Conservation (phyloP, 805 yeast genomes). For the Cyberlindnera maclurae region DNA sequence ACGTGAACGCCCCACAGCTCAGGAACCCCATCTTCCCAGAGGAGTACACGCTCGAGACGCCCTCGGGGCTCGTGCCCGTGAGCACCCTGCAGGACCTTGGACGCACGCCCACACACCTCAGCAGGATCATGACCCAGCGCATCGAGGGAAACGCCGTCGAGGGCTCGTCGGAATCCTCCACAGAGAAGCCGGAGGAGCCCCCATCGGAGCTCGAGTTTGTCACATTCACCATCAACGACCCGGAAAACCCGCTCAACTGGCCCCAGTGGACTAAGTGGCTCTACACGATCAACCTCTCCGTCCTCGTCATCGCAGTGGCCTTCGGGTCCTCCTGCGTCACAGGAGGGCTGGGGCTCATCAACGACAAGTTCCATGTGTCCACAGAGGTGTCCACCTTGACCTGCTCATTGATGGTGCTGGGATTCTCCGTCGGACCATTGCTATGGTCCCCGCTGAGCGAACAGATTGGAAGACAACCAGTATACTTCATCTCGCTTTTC, state of each 20-base stretch:
- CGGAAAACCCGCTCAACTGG: slow-evolving; percentile 92
- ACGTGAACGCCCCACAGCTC: slow-evolving; percentile 49
- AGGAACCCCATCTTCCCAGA: slow-evolving; percentile 81
- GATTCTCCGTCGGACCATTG: slow-evolving; percentile 82
- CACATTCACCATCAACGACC: slow-evolving; percentile 72
- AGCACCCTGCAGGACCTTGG: slow-evolving; percentile 64
- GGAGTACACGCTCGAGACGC: slow-evolving; percentile 83
- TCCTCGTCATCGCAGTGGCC: slow-evolving; percentile 81
- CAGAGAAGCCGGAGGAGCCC: slow-evolving; percentile 24
- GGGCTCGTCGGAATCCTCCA: slow-evolving; percentile 3
- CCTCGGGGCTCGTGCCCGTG: slow-evolving; percentile 82
- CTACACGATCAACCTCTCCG: slow-evolving; percentile 62
- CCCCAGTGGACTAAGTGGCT: slow-evolving; percentile 43
- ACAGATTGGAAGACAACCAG: slow-evolving; percentile 78
- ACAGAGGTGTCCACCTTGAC: slow-evolving; percentile 72
- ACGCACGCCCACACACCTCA: slow-evolving; percentile 33
- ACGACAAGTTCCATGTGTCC: slow-evolving; percentile 61
- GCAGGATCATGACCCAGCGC: slow-evolving; percentile 29
- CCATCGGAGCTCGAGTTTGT: slow-evolving; percentile 71
- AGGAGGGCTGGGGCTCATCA: slow-evolving; percentile 69
- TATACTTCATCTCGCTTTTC: slow-evolving; percentile 68
- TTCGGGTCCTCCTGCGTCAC: slow-evolving; percentile 90
- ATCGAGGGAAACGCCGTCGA: slow-evolving; percentile 14
- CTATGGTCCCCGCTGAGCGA: slow-evolving; percentile 88
- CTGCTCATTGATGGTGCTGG: slow-evolving; percentile 83